phyloP scores from a whole-genome alignment of 1,139 yeast genomes.

The Candida labiduridarum region DNA sequence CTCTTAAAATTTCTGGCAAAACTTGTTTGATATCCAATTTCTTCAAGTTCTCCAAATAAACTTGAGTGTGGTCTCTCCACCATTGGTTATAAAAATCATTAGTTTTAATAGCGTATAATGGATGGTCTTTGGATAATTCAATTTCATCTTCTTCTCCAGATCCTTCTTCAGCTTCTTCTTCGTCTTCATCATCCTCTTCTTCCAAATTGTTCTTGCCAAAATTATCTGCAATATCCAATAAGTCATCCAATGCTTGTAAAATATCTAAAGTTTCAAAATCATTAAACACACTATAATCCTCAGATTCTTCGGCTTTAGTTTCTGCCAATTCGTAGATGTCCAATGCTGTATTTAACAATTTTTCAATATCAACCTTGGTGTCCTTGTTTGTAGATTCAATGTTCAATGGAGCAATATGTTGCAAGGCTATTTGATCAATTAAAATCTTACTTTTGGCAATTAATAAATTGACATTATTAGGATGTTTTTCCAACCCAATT shows the following conservation, averaged over 20 bases:
- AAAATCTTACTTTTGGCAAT: slow-evolving; percentile 60
- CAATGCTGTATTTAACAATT: slow-evolving; percentile 46
- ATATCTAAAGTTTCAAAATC: slow-evolving; percentile 47
- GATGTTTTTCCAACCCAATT: slow-evolving; percentile 55
- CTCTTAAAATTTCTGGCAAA: slow-evolving; percentile 20
- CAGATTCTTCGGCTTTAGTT: slow-evolving; percentile 26
- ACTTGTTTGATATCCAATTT: slow-evolving; percentile 19
- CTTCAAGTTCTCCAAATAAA: slow-evolving; percentile 42
- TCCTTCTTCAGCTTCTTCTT: slow-evolving; percentile 31
- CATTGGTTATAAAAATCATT: slow-evolving; percentile 49
- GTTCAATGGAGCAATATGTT: slow-evolving; percentile 53
- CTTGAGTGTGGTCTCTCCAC: slow-evolving; percentile 57
- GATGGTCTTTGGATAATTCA: slow-evolving; percentile 52
- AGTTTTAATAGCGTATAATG: slow-evolving; percentile 45
- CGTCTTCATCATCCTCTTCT: slow-evolving; percentile 36
- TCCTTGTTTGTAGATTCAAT: slow-evolving; percentile 33
- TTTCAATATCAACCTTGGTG: slow-evolving; percentile 31
- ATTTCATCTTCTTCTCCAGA: slow-evolving; percentile 31
- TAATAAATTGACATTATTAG: slow-evolving; percentile 46
- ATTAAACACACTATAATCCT: slow-evolving; percentile 33
- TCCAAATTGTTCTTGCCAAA: slow-evolving; percentile 53
- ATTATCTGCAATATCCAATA: slow-evolving; percentile 64
- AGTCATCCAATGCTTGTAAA: slow-evolving; percentile 60
- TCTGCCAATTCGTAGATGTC: slow-evolving; percentile 49
- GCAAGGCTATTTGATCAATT: slow-evolving; percentile 59